A percentile compares a stretch with the other conserved stretches of the same genome.
These are phyloP conservation scores for Trametopsis cervina DNA, from an alignment of 768 basidiomycete genomes.

Conservation along the genomic window DNA sequence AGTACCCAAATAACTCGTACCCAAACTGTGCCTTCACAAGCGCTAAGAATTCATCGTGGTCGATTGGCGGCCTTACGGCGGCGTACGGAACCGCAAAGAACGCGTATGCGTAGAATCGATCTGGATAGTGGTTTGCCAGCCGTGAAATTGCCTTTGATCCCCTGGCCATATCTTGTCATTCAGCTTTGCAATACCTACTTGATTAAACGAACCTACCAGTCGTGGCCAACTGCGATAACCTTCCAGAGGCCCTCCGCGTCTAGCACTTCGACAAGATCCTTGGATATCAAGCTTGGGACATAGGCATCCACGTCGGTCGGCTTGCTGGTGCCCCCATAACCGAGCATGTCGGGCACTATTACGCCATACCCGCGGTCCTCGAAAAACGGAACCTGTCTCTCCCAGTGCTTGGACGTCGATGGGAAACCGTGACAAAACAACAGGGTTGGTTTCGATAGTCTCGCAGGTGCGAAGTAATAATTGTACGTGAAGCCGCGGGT, in stretches of 20 bases:
- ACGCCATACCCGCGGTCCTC: constrained; percentile 34
- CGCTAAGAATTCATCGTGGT: constrained; percentile 21
- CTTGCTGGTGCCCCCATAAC: constrained; percentile 40
- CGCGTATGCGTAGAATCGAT: constrained; percentile 32
- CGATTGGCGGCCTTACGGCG: constrained; percentile 21
- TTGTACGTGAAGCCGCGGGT: constrained; percentile 29
- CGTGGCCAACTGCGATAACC: constrained; percentile 28
- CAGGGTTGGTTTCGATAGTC: constrained; percentile 29
- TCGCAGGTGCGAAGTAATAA: constrained; percentile 26
- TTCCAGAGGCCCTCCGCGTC: constrained; percentile 20
- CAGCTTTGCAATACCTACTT: not conserved
- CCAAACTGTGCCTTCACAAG: constrained; percentile 23
- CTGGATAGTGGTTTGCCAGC: constrained; percentile 30
- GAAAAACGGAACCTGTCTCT: constrained; percentile 32
- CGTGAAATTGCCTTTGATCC: constrained; percentile 28
- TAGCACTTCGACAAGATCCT: constrained; percentile 29
- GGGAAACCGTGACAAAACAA: constrained; percentile 43
- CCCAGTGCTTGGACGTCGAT: constrained; percentile 35
- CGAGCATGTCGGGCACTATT: constrained; percentile 44
- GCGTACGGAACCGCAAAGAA: constrained; percentile 31
- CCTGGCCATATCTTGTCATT: constrained; percentile 20
- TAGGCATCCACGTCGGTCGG: constrained; percentile 25
- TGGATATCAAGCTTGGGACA: constrained; percentile 17
- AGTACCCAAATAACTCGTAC: constrained; percentile 36
- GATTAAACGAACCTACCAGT: constrained; percentile 19